Evolutionary conservation across 1,284 basidiomycete species (phyloP).

Genomic region (Leucoagaricus sp.): DNA sequence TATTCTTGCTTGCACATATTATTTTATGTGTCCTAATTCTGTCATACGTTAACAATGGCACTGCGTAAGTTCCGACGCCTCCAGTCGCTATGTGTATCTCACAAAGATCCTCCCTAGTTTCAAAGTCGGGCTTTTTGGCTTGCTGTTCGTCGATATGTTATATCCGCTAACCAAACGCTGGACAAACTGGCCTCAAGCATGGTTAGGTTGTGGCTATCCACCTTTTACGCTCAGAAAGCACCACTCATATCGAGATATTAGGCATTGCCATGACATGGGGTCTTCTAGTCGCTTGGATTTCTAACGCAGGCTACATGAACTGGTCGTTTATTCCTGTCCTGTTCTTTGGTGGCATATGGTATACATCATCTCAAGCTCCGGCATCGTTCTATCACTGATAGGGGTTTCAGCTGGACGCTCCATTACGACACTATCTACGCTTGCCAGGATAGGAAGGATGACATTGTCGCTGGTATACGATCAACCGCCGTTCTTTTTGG

Average conservation of each 20-base stretch:
- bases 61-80: slow-evolving; percentile 1
- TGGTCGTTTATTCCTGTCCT: slow-evolving; percentile 18
- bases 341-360: slow-evolving; percentile 17
- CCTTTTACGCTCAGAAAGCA: not conserved
- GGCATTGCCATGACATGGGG: slow-evolving; percentile 35
- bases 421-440: slow-evolving; percentile 63
- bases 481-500: slow-evolving; percentile 60
- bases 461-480: slow-evolving; percentile 53
- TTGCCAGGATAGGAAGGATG: slow-evolving; percentile 57
- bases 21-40: slow-evolving; percentile 6
- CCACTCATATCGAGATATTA: slow-evolving; percentile 1
- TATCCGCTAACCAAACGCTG: slow-evolving; percentile 66
- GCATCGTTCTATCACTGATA: slow-evolving; percentile 19
- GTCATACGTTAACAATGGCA: not conserved
- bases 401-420: slow-evolving; percentile 44
- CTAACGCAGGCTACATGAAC: slow-evolving; percentile 25
- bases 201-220: slow-evolving; percentile 42
- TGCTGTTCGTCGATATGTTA: slow-evolving; percentile 46
- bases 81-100: slow-evolving; percentile 23
- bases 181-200: slow-evolving; percentile 73
- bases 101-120: slow-evolving; percentile 34
- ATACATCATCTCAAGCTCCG: not conserved
- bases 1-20: slow-evolving; percentile 16
- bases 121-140: slow-evolving; percentile 29
- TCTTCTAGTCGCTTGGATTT: slow-evolving; percentile 33